Evolutionary conservation across 164 flowering plant species (phyloP), one percentile per base, ranked within the genome.

Genomic region (Dillenia turbinata): DNA sequence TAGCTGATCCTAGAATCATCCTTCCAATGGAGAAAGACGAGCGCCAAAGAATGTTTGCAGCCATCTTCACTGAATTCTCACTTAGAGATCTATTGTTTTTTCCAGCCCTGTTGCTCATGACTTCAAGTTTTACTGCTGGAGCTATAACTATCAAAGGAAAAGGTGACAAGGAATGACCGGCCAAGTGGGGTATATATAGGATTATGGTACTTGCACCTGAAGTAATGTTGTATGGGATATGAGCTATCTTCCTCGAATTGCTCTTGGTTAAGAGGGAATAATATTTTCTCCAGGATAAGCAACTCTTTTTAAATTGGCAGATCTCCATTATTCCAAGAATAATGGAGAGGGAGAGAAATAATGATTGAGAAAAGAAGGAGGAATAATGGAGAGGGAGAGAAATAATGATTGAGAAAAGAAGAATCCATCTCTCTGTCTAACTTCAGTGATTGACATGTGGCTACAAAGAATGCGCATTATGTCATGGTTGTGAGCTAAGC

Each of bases 21-120:
- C 70, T 65, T 49, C 78, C 74, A n/a, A 75, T 66, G 9, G 81
- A 75, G n/a, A 74, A 59, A 46, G 76, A 70, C 17, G 79, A 75
- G 2, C 63, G 51, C 55, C 49, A 75, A 13, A 75, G 16, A 22
- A 80, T 52, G 53, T 73, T 75, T 9, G 60, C 59, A 47, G 67
- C 70, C 60, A 77, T 62, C 67, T 67, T 62, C 76, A 75, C 71
- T 44, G 78, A 75, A 10, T 64, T 69, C 67, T 71, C 69, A 57
- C 74, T 68, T 2, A 80, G 56, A 46, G 79, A 71, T 44, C 54
- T 64, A 57, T 70, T 64, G 63, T 70, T 69, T 54, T 52, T 57
- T 54, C 68, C 69, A 10, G 52, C 49, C 33, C 63, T 64, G 45
- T 17, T 56, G 43, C 48, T 65, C 76, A 69, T 71, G 60, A 9